Conservation (phyloP, 179 eudicot genomes). For the Silene coronaria region DNA sequence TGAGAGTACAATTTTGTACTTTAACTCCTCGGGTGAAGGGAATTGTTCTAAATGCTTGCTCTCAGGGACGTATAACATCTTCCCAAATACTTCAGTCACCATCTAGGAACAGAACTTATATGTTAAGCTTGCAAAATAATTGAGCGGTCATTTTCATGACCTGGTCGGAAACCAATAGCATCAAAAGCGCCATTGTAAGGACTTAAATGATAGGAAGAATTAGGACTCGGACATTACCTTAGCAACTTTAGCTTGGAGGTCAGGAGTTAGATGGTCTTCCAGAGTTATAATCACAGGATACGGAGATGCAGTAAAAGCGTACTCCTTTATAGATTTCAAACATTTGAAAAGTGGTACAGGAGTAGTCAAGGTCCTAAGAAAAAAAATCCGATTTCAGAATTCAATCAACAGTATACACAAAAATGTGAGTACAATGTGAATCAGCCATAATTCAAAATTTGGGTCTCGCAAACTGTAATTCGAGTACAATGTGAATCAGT, state of each 20-base stretch:
- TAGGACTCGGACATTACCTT: constrained; percentile 29
- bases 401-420: background rate
- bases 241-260: constrained; percentile 57
- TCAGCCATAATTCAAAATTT: background rate
- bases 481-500: too few relatives aligned
- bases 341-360: constrained; percentile 50
- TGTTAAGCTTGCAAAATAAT: too few relatives aligned
- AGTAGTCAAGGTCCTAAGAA: constrained; percentile 47
- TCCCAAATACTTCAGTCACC: constrained; percentile 54
- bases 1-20: constrained; percentile 50
- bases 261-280: constrained; percentile 53
- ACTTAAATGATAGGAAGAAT: too few relatives aligned
- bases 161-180: too few relatives aligned
- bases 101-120: constrained; percentile 28
- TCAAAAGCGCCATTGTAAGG: too few relatives aligned
- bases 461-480: too few relatives aligned
- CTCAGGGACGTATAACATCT: constrained; percentile 42
- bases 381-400: background rate
- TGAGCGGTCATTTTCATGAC: too few relatives aligned
- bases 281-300: constrained; percentile 53
- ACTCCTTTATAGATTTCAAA: constrained; percentile 43
- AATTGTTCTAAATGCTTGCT: constrained; percentile 34
- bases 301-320: constrained; percentile 46
- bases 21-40: constrained; percentile 68
- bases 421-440: too few relatives aligned